Evolutionary conservation across 2,329 filamentous ascomycete genomes (phyloP).

Genomic region (Xylaria multiplex): DNA sequence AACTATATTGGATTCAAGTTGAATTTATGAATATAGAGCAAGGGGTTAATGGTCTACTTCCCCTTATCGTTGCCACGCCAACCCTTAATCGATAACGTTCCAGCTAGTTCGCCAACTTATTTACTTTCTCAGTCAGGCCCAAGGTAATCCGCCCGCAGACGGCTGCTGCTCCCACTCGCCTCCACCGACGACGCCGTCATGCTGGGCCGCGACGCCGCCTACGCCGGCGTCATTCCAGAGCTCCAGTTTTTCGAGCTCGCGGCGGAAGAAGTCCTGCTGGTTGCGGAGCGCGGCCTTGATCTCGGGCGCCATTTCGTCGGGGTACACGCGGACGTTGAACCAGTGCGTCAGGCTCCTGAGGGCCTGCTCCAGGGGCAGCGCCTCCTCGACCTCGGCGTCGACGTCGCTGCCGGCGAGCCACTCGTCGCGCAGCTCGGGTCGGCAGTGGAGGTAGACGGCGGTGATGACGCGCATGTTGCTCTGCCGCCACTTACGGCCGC

Average conservation of each 20-base stretch:
- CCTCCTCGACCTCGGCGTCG: conserved; percentile 92
- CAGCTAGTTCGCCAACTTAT: no score
- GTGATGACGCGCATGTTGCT: conserved; percentile 99
- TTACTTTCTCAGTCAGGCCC: conserved; percentile 17
- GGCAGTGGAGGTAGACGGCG: conserved; percentile 91
- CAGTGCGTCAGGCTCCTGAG: conserved; percentile 90
- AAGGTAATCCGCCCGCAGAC: conserved; percentile 13
- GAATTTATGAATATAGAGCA: background rate
- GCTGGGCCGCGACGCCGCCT: conserved; percentile 20
- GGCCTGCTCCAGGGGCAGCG: conserved; percentile 90
- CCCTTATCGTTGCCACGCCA: background rate
- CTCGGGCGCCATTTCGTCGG: conserved; percentile 75
- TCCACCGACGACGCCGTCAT: conserved; percentile 29
- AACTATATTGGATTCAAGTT: background rate
- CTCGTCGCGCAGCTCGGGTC: conserved; percentile 91
- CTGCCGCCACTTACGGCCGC: conserved; percentile 97
- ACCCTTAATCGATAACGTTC: background rate
- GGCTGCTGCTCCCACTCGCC: conserved; percentile 42
- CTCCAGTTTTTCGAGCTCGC: conserved; percentile 79
- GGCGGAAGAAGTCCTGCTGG: conserved; percentile 81
- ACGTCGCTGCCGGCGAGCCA: conserved; percentile 93
- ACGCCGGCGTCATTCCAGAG: conserved; percentile 57
- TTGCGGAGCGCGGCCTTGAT: conserved; percentile 70
- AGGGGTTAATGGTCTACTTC: background rate
- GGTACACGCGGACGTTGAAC: conserved; percentile 87